Evolutionary conservation across 176 grass and related monocot species (phyloP), one percentile per base, ranked within the genome.

Genomic region (Paspalum vaginatum): DNA sequence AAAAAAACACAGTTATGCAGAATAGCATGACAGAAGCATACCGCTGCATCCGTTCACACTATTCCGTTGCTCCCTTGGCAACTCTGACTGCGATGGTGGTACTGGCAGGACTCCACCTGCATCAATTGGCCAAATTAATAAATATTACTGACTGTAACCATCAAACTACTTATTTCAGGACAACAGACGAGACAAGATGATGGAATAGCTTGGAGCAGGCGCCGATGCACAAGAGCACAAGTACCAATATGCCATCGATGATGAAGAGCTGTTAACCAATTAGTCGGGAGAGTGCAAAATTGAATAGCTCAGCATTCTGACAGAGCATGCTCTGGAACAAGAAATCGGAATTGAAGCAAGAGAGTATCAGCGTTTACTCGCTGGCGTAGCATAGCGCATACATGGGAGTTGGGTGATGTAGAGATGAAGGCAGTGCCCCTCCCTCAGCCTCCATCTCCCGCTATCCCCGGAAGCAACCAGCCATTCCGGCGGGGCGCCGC

Each of bases 361-460:
- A 48, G 12, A 25, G 16, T 11, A 60, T 2, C 57, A 68, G 16
- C 6, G 11, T 66, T 64, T 11, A 56, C 40, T 17, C 42, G 7
- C 63, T 14, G 5, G 13, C 46, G 32, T 37, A 5, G n/a, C 6
- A 62, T 37, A 5, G n/a, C 6, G 55, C 69, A 71, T 79, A 98
- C 92, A 98, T 16, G 92, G 95, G 56, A 87, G 57, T 71, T 91
- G 92, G 8, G 81, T 91, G 79, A 98, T 83, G 82, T 94, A 94
- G 20, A 94, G 82, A 84, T 94, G 92, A 32, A 98, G 87, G 79
- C 72, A 65, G 39, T 79, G 58, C 8, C 86, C 88, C 21, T 92
- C 83, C 40, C 37, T 94, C 18, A 98, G 44, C 79, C 9, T 90
- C 80, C 87, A 97, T 8, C 80, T 86, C 53, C 46, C 65, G 20